Conservation (phyloP, 2,329 filamentous ascomycete species). For the Verticillium albo-atrum region DNA sequence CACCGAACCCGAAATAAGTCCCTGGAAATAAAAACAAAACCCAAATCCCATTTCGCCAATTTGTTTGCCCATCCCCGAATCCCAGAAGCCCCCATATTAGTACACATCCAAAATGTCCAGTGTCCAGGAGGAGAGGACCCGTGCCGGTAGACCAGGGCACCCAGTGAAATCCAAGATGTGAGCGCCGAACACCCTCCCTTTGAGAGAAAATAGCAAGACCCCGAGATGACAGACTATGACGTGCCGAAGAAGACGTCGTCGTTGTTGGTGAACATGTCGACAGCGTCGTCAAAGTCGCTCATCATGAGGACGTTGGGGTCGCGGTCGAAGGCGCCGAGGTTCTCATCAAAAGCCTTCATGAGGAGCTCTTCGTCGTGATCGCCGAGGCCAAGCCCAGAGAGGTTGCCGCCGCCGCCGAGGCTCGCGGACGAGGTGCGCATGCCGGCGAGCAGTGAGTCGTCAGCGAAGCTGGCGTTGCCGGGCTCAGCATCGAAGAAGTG, state of each 20-base stretch:
- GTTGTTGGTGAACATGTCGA: slow-evolving; percentile 46
- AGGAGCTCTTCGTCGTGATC: slow-evolving; percentile 42
- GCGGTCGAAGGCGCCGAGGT: slow-evolving; percentile 37
- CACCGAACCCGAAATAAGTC: background rate
- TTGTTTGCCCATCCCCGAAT: background rate
- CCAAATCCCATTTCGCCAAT: background rate
- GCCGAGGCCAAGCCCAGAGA: slow-evolving; percentile 21
- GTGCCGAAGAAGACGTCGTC: slow-evolving; percentile 50
- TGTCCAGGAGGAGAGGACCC: background rate
- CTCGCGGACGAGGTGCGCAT: slow-evolving; percentile 11
- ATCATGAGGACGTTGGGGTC: slow-evolving; percentile 45
- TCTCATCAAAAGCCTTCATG: slow-evolving; percentile 31
- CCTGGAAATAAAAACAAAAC: background rate
- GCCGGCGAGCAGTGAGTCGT: slow-evolving; percentile 21
- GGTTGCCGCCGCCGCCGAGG: background rate
- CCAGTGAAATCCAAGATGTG: background rate
- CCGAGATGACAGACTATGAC: slow-evolving; percentile 13
- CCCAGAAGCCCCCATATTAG: background rate
- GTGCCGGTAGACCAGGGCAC: background rate
- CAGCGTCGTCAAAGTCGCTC: slow-evolving; percentile 43
- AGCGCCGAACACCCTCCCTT: background rate
- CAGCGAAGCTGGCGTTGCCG: slow-evolving; percentile 20
- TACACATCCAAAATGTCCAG: background rate
- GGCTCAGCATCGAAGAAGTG: slow-evolving; percentile 44
- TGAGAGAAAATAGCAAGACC: background rate